phyloP scores from a whole-genome alignment of 2,329 filamentous ascomycete genomes.

The Meredithiella fracta region DNA sequence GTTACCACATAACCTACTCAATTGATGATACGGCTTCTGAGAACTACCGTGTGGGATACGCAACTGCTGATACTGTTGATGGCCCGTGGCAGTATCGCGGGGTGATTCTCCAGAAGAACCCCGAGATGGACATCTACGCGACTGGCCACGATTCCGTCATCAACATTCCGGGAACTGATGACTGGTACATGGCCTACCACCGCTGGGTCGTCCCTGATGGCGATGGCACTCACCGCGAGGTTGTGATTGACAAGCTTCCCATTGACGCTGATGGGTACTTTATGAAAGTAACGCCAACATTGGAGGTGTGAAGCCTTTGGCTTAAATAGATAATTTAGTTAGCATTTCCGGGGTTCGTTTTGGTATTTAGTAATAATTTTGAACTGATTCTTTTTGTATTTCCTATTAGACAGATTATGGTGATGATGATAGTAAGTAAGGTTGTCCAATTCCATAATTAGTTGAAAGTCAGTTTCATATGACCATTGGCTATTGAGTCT shows the following conservation, averaged over 20 bases:
- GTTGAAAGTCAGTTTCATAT: too few relatives aligned
- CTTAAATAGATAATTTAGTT: not conserved
- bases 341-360: too few relatives aligned
- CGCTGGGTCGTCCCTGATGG: slow-evolving; percentile 30
- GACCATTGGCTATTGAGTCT: too few relatives aligned
- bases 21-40: slow-evolving; percentile 30
- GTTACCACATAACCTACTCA: slow-evolving; percentile 33
- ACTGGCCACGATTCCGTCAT: slow-evolving; percentile 31
- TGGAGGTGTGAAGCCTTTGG: slow-evolving; percentile 19
- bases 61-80: slow-evolving; percentile 22
- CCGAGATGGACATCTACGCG: slow-evolving; percentile 26
- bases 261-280: slow-evolving; percentile 26
- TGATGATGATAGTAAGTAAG: too few relatives aligned
- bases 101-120: slow-evolving; percentile 28
- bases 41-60: slow-evolving; percentile 32
- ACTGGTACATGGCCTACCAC: slow-evolving; percentile 35
- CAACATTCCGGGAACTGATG: slow-evolving; percentile 30
- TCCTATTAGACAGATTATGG: too few relatives aligned
- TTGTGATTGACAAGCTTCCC: slow-evolving; percentile 25
- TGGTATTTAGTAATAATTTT: too few relatives aligned
- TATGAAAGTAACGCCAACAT: slow-evolving; percentile 22
- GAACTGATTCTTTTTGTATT: too few relatives aligned
- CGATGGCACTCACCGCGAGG: slow-evolving; percentile 28
- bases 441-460: too few relatives aligned
- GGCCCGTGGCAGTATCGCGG: slow-evolving; percentile 31